These are phyloP conservation scores for Candida albicans DNA, from an alignment of 1,139 yeast genomes.

Conservation along the genomic window DNA sequence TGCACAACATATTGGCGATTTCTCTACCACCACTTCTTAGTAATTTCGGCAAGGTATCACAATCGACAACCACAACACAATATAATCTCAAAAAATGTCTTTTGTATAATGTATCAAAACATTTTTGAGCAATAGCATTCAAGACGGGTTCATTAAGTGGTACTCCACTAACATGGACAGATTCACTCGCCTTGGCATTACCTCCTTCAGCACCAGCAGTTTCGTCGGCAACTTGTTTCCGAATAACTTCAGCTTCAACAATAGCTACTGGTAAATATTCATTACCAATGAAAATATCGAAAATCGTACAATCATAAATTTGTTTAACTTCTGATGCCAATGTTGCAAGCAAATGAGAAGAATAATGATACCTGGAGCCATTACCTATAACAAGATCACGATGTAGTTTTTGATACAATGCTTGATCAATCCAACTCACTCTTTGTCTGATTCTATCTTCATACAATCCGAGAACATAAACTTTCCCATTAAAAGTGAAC, in stretches of 20 bases:
- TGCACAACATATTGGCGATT: constrained; percentile 91
- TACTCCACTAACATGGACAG: constrained; percentile 29
- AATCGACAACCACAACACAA: constrained; percentile 79
- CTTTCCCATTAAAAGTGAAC: constrained; percentile 80
- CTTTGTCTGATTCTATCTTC: constrained; percentile 89
- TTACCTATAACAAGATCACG: constrained; percentile 35
- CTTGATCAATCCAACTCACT: constrained; percentile 62
- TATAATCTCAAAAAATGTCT: constrained; percentile 77
- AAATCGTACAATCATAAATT: constrained; percentile 87
- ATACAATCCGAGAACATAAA: constrained; percentile 82
- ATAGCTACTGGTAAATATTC: constrained; percentile 86
- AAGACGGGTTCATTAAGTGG: constrained; percentile 58
- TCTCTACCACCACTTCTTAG: constrained; percentile 83
- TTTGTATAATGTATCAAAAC: constrained; percentile 67
- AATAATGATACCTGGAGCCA: constrained; percentile 68
- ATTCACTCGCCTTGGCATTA: constrained; percentile 13
- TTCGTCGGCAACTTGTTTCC: constrained; percentile 32
- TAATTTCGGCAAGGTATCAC: constrained; percentile 81
- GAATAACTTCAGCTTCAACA: constrained; percentile 79
- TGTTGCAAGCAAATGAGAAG: constrained; percentile 81
- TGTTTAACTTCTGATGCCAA: constrained; percentile 80
- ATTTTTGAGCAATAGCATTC: constrained; percentile 72
- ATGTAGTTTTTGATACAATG: constrained; percentile 31
- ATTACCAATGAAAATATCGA: constrained; percentile 80
- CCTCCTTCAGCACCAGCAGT: constrained; percentile 13